Percentiles rank a stretch among this genome's conserved stretches.
Evolutionary conservation across 2,329 filamentous ascomycete genomes (phyloP).

Genomic region (Cladophialophora immunda): DNA sequence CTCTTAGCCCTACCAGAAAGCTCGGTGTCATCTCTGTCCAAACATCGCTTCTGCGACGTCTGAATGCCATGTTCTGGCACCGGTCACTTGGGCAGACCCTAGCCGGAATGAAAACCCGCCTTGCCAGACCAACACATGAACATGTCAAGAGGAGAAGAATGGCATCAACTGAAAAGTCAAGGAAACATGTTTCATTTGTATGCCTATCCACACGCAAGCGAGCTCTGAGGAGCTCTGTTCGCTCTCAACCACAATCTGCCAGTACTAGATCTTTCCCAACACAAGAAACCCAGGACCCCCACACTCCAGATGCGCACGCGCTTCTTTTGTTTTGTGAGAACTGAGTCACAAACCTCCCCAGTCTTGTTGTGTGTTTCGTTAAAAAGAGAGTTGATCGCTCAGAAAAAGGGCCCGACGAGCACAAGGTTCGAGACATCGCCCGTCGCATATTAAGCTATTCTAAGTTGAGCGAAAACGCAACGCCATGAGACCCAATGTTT

Average conservation of each 20-base stretch:
- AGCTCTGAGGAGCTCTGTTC: constrained; percentile 32
- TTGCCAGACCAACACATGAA: not conserved
- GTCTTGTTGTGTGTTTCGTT: constrained; percentile 24
- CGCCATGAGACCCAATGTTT: constrained; percentile 32
- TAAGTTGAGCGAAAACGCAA: constrained; percentile 34
- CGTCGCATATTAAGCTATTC: constrained; percentile 40
- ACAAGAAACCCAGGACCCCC: constrained; percentile 30
- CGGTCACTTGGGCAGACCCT: no score
- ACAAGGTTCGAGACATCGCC: constrained; percentile 31
- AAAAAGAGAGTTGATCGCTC: constrained; percentile 24
- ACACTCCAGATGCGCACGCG: constrained; percentile 26
- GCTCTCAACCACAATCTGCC: constrained; percentile 38
- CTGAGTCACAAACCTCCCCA: constrained; percentile 25
- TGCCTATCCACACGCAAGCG: constrained; percentile 41
- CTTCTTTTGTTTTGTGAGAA: constrained; percentile 24
- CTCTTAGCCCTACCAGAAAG: not conserved
- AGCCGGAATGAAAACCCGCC: not conserved
- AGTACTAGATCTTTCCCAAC: constrained; percentile 38
- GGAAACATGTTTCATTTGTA: constrained; percentile 40
- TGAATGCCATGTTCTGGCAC: no score
- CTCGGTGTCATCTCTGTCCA: not conserved
- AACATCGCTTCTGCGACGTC: not conserved
- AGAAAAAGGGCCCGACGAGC: constrained; percentile 26
- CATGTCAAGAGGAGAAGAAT: not conserved
- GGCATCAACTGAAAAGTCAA: constrained; percentile 10